Conservation (phyloP, 768 basidiomycete species). For the Mycena albidolilacea region DNA sequence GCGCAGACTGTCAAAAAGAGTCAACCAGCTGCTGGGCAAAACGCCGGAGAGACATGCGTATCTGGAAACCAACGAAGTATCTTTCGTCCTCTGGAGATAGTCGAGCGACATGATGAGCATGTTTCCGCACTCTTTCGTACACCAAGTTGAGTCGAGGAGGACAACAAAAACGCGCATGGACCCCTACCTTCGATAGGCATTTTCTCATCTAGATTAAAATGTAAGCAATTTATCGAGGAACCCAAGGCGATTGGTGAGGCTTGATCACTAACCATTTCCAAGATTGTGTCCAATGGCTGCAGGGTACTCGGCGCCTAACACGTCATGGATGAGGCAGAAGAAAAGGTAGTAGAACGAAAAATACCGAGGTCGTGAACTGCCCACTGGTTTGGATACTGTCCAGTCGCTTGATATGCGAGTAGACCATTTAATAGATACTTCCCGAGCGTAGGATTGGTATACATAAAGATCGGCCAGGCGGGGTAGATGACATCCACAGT, state of each 20-base stretch:
- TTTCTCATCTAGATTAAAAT: neutral
- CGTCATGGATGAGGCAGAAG: neutral
- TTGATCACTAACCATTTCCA: conserved; percentile 42
- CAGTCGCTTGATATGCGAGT: conserved; percentile 76
- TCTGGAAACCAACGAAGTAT: conserved; percentile 61
- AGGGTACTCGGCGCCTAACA: conserved; percentile 55
- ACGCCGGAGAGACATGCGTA: conserved; percentile 54
- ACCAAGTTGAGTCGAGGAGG: conserved; percentile 54
- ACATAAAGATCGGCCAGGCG: conserved; percentile 68
- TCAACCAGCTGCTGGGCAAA: neutral
- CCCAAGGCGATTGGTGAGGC: conserved; percentile 31
- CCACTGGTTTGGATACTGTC: conserved; percentile 76
- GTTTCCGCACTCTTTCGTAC: conserved; percentile 71
- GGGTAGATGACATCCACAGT: conserved; percentile 69
- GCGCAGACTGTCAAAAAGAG: conserved; percentile 22
- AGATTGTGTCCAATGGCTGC: conserved; percentile 60
- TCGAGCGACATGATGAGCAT: conserved; percentile 80
- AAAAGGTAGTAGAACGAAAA: neutral
- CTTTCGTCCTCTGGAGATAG: conserved; percentile 69
- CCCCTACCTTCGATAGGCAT: conserved; percentile 11
- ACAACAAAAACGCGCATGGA: conserved; percentile 49
- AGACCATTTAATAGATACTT: conserved; percentile 72
- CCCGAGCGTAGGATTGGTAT: conserved; percentile 67
- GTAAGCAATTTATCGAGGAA: conserved; percentile 45
- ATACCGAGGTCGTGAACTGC: conserved; percentile 74